Conservation (phyloP, 257 asterid genomes). For the Hygrophila difformis region DNA sequence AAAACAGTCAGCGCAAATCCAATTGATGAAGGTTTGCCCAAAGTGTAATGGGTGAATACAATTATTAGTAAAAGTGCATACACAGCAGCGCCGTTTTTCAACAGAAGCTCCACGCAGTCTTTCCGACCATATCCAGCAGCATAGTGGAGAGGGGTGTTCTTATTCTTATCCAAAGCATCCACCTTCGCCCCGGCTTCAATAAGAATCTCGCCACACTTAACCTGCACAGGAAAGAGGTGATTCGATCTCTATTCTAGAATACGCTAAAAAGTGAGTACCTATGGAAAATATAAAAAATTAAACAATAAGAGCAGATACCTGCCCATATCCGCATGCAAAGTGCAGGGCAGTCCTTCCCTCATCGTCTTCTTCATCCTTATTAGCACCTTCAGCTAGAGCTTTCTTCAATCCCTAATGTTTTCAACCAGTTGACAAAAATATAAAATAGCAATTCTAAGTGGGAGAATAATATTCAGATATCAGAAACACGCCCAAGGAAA, state of each 20-base stretch:
- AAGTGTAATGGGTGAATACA: background rate
- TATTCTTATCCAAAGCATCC: constrained; percentile 86
- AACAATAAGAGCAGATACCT: constrained; percentile 34
- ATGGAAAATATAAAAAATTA: no score
- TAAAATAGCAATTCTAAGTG: no score
- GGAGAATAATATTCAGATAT: no score
- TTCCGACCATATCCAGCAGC: constrained; percentile 98
- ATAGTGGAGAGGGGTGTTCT: constrained; percentile 97
- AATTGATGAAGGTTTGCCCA: no score
- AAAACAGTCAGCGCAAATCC: background rate
- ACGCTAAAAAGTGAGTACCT: no score
- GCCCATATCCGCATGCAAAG: constrained; percentile 98
- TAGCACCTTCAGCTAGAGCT: constrained; percentile 81
- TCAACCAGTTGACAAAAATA: constrained; percentile 1
- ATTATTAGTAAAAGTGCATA: constrained; percentile 30
- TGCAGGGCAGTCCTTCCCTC: constrained; percentile 98
- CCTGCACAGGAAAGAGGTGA: constrained; percentile 25
- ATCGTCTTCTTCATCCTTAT: constrained; percentile 94
- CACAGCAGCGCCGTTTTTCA: constrained; percentile 98
- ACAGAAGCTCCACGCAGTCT: constrained; percentile 89
- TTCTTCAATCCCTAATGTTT: constrained; percentile 63
- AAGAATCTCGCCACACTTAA: constrained; percentile 82
- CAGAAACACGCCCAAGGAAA: no score
- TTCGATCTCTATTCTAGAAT: no score
- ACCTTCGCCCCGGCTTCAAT: constrained; percentile 96